Percentiles rank a stretch among this genome's conserved stretches.
These are phyloP conservation scores for Hirschfeldia incana DNA, from an alignment of 345 rosid genomes.

Conservation along the genomic window DNA sequence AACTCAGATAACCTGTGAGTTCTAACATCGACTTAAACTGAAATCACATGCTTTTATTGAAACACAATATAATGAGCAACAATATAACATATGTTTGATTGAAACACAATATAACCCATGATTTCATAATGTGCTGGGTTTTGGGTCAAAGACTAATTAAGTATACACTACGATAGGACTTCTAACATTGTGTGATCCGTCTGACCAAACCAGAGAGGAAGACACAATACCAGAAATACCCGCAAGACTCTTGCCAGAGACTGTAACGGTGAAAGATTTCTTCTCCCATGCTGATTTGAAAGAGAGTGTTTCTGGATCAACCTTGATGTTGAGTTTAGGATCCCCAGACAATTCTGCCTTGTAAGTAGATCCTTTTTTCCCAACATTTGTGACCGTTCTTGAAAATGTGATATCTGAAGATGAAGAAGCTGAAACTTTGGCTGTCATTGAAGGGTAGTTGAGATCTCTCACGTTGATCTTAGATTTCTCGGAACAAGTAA, in stretches of 20 bases:
- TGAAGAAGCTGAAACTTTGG: conserved; percentile 7
- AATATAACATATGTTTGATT: not conserved
- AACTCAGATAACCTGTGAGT: not conserved
- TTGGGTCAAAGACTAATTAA: not conserved
- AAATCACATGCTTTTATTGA: not conserved
- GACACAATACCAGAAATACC: conserved; percentile 20
- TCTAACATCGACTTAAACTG: not conserved
- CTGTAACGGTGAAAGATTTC: conserved; percentile 27
- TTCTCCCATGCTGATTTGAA: conserved; percentile 26
- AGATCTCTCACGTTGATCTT: conserved; percentile 29
- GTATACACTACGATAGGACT: conserved; percentile 32
- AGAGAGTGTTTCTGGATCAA: conserved; percentile 31
- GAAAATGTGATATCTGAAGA: conserved; percentile 30
- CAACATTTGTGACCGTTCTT: conserved; percentile 46
- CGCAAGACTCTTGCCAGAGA: conserved; percentile 26
- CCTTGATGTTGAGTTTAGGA: conserved; percentile 23
- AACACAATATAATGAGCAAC: not conserved
- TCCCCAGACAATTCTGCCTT: conserved; percentile 17
- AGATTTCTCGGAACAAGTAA: conserved; percentile 31
- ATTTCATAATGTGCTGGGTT: not conserved
- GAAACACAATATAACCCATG: not conserved
- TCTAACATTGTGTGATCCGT: conserved; percentile 31
- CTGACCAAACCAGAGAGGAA: conserved; percentile 35
- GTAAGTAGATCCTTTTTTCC: conserved; percentile 33
- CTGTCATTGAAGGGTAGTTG: conserved; percentile 47